Evolutionary conservation across 352 stramenopile species (phyloP), one percentile per base, ranked within the genome.

Genomic region (Globisporangium irregulare): DNA sequence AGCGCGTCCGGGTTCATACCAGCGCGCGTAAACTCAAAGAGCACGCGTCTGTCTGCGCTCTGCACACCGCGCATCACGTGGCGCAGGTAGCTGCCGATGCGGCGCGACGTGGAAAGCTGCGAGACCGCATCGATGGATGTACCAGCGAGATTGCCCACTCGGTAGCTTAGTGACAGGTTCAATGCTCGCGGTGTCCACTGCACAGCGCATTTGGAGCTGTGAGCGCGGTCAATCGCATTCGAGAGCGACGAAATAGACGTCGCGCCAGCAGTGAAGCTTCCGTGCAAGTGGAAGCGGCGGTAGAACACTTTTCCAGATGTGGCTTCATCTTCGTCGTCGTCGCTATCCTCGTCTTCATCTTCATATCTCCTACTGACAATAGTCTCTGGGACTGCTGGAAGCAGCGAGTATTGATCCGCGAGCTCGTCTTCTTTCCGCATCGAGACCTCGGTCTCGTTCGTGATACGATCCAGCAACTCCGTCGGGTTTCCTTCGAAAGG

Each of bases 1-100:
- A 84, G 59, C 1, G 82, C 87, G 56, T 95, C 87, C 0, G 78
- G 68, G 67, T 77, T 89, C 87, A 95, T 93, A 4, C 87, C 87
- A 7, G 79, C 73, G 58, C 83, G 75, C 14, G 78, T 88, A 58
- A 89, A 95, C 68, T 95, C 85, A 68, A 88, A 90, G 36, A 91
- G 63, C 6, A 91, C 80, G 34, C 87, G 82, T 25, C 79, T 82
- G 68, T 93, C 81, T 22, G 60, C 82, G 38, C 62, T 72, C 41
- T 72, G 65, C 8, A 77, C 73, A 25, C 69, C 73, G 34, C 73
- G 71, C 34, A 75, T 79, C 29, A 90, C 63, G 24, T 68, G 51
- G 2, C 32, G 63, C n/a, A 95, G 62, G 51, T 87, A 93, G 7
- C 69, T 38, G 15, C 80, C 82, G 14, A 84, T 71, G 27, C 61